Evolutionary conservation across 2,329 filamentous ascomycete genomes (phyloP).

Genomic region (Chrysoporthe puriensis): DNA sequence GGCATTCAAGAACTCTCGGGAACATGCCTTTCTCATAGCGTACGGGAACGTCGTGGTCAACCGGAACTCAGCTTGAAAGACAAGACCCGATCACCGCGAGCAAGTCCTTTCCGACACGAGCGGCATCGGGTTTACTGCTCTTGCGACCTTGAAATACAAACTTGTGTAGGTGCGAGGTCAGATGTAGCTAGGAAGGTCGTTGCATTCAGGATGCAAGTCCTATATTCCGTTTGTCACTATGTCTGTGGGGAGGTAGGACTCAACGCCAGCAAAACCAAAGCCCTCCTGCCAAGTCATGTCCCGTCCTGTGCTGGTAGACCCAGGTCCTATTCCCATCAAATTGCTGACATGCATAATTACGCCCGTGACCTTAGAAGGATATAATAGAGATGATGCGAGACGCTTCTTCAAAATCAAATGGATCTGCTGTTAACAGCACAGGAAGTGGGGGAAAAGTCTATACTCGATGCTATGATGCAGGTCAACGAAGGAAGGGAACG

Average conservation of each 20-base stretch:
- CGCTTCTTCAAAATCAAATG: background rate
- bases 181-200: no score
- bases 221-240: background rate
- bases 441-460: background rate
- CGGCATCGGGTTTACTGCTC: no score
- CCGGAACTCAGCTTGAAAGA: no score
- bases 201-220: background rate
- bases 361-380: background rate
- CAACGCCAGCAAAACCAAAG: background rate
- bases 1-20: no score
- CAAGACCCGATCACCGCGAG: no score
- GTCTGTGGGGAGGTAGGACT: background rate
- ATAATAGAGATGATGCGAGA: slow-evolving; percentile 1
- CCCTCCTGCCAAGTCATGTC: background rate
- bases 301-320: background rate
- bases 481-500: no score
- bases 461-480: background rate
- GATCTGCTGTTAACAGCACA: background rate
- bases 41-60: no score
- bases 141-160: no score
- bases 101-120: no score
- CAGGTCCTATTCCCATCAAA: background rate
- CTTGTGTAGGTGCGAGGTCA: background rate
- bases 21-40: no score
- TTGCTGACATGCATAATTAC: background rate